Conservation (phyloP, 164 flowering plant genomes). For the Magnolia sinica region DNA sequence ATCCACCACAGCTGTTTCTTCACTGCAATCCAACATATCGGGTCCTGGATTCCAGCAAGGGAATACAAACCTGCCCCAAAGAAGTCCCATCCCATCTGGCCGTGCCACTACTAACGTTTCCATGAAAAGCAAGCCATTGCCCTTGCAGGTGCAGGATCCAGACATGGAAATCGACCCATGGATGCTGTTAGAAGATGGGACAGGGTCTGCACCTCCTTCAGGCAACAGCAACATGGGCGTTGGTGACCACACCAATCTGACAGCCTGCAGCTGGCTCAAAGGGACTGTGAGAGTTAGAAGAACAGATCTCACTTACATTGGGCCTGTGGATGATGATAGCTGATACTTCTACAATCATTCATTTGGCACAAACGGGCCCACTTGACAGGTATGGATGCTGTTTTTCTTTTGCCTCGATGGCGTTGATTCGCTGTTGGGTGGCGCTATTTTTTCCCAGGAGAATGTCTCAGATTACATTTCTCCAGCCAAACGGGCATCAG, state of each 20-base stretch:
- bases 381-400: neutral
- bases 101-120: conserved; percentile 30
- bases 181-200: conserved; percentile 89
- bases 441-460: neutral
- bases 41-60: conserved; percentile 24
- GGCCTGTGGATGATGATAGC: conserved; percentile 88
- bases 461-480: neutral
- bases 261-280: conserved; percentile 81
- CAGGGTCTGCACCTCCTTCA: conserved; percentile 60
- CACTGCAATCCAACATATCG: conserved; percentile 46
- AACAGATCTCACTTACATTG: conserved; percentile 84
- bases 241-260: conserved; percentile 58
- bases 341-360: conserved; percentile 25
- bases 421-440: neutral
- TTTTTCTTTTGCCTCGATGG: neutral
- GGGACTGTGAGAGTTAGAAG: conserved; percentile 91
- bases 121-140: conserved; percentile 47
- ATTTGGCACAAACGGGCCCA: neutral
- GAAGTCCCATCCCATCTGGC: conserved; percentile 25
- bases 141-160: conserved; percentile 35
- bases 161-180: conserved; percentile 87
- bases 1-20: conserved; percentile 41
- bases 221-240: conserved; percentile 42
- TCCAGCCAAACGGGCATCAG: neutral
- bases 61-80: conserved; percentile 33